A percentile compares a stretch with the other conserved stretches of the same genome.
phyloP scores from a whole-genome alignment of 345 rosid genomes.

The Gynandropsis gynandra region DNA sequence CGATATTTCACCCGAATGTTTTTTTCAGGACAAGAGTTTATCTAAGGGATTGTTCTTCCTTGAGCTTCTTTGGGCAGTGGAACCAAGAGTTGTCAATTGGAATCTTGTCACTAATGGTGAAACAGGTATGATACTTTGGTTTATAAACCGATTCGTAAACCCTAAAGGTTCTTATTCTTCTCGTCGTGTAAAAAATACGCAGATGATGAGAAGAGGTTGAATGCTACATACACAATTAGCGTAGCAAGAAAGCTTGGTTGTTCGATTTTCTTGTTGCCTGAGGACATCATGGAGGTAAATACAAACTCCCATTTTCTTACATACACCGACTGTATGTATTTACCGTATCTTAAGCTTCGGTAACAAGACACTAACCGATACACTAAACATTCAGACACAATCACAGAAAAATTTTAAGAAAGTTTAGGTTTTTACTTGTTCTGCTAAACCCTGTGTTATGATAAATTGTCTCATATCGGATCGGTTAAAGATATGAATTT shows the following conservation, averaged over 20 bases:
- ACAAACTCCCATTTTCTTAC: conserved; percentile 1
- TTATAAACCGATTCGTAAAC: background rate
- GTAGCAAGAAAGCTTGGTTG: conserved; percentile 96
- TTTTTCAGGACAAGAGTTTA: conserved; percentile 68
- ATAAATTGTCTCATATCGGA: too few relatives aligned
- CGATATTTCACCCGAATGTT: background rate
- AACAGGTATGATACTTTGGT: conserved; percentile 44
- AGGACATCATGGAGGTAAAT: conserved; percentile 89
- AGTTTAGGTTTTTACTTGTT: too few relatives aligned
- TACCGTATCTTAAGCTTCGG: too few relatives aligned
- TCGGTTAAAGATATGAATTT: too few relatives aligned
- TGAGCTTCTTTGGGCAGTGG: conserved; percentile 79
- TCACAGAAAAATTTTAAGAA: too few relatives aligned
- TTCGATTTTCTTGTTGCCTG: conserved; percentile 93
- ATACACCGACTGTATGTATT: too few relatives aligned
- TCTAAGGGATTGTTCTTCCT: conserved; percentile 81
- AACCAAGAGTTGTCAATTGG: conserved; percentile 96
- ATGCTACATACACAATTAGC: conserved; percentile 89
- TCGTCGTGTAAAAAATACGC: too few relatives aligned
- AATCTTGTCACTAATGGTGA: conserved; percentile 94
- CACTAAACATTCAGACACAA: too few relatives aligned
- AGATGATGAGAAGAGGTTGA: conserved; percentile 91
- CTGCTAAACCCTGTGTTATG: too few relatives aligned
- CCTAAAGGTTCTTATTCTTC: background rate
- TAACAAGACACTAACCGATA: too few relatives aligned